Percentiles rank a stretch among this genome's conserved stretches.
Evolutionary conservation across 345 rosid species (phyloP).

Genomic region (Linum usitatissimum): DNA sequence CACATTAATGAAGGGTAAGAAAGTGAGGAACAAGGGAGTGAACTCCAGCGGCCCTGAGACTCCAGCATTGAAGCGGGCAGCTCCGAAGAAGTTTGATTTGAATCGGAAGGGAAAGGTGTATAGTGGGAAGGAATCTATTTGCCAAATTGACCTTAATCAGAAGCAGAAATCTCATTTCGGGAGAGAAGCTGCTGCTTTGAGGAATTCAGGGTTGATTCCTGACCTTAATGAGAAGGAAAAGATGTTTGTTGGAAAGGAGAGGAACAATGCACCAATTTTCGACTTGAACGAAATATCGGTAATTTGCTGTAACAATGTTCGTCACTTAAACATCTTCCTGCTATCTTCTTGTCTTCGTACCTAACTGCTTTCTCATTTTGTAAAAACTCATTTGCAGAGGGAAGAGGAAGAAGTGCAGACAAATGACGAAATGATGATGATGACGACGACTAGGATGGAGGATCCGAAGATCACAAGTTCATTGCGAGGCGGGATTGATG

Average conservation of each 20-base stretch:
- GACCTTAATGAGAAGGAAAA: slow-evolving; percentile 33
- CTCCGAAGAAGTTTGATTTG: slow-evolving; percentile 21
- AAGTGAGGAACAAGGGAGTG: slow-evolving; percentile 19
- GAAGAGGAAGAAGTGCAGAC: slow-evolving; percentile 66
- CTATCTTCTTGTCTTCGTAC: not conserved
- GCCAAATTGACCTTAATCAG: slow-evolving; percentile 33
- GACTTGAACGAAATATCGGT: slow-evolving; percentile 91
- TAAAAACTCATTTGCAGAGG: slow-evolving; percentile 30
- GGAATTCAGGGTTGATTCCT: slow-evolving; percentile 5
- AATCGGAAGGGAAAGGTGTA: slow-evolving; percentile 27
- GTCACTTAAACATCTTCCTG: not conserved
- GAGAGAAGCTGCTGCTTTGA: slow-evolving; percentile 18
- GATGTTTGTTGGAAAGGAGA: slow-evolving; percentile 30
- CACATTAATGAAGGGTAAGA: slow-evolving; percentile 14
- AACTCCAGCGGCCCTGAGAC: slow-evolving; percentile 16
- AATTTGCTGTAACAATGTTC: slow-evolving; percentile 9
- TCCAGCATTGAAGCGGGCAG: slow-evolving; percentile 12
- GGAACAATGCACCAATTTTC: slow-evolving; percentile 33
- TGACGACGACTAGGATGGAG: slow-evolving; percentile 21
- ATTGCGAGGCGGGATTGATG: slow-evolving; percentile 32
- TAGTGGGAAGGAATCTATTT: slow-evolving; percentile 10
- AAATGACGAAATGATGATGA: slow-evolving; percentile 18
- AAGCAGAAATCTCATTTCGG: slow-evolving; percentile 22
- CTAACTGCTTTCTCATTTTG: slow-evolving; percentile 9
- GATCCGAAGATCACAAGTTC: slow-evolving; percentile 26